These are phyloP conservation scores for Mycosphaerelloides madeirae DNA, from an alignment of 2,329 filamentous ascomycete species.

Conservation along the genomic window DNA sequence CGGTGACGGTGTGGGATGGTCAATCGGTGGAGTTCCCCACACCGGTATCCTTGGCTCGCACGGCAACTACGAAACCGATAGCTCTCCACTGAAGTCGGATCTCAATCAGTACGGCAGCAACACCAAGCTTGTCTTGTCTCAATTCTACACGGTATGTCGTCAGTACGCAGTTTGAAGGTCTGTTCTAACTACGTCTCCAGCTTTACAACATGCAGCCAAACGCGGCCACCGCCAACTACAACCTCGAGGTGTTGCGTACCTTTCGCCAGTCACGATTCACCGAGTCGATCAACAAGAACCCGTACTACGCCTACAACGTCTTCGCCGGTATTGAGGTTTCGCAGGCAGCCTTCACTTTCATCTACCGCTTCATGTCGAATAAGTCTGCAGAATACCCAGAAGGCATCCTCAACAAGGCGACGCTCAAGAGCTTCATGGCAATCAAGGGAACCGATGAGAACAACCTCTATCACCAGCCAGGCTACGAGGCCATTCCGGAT, in stretches of 20 bases:
- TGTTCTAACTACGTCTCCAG: no score
- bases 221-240: conserved; percentile 25
- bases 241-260: conserved; percentile 26
- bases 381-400: conserved; percentile 37
- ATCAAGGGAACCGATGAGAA: conserved; percentile 32
- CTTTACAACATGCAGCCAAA: conserved; percentile 25
- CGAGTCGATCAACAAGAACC: conserved; percentile 30
- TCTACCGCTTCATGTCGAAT: conserved; percentile 39
- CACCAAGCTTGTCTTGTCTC: conserved; percentile 14
- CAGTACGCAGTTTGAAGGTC: background rate
- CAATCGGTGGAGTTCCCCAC: conserved; percentile 17
- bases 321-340: conserved; percentile 29
- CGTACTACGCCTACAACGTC: conserved; percentile 28
- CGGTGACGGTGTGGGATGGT: conserved; percentile 19
- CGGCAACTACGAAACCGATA: conserved; percentile 34
- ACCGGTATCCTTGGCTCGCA: conserved; percentile 26
- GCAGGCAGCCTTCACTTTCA: conserved; percentile 31
- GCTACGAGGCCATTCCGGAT: conserved; percentile 40
- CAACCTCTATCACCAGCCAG: conserved; percentile 29
- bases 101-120: conserved; percentile 27
- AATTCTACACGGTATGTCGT: conserved; percentile 19
- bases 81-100: conserved; percentile 31
- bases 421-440: conserved; percentile 39
- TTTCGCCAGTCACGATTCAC: conserved; percentile 25
- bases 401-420: conserved; percentile 34